Evolutionary conservation across 441 rosid species (phyloP).

Genomic region (Gossypium trilobum): DNA sequence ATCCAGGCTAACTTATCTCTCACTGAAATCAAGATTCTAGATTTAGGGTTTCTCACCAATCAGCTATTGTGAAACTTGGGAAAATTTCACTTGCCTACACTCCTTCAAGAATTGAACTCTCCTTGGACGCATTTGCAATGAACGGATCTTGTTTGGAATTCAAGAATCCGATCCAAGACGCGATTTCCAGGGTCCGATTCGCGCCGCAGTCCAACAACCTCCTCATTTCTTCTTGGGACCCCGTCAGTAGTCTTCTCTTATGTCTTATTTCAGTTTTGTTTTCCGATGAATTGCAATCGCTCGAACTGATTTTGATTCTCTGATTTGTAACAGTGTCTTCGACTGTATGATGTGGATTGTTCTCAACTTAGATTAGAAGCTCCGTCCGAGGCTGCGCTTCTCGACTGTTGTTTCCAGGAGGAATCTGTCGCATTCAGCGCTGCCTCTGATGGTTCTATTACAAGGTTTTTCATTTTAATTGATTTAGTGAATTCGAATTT

Average conservation of each 20-base stretch:
- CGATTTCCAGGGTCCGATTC: constrained; percentile 63
- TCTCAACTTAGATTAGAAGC: constrained; percentile 41
- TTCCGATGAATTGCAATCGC: background rate
- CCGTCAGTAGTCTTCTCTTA: constrained; percentile 34
- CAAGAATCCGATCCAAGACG: constrained; percentile 47
- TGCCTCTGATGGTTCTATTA: constrained; percentile 59
- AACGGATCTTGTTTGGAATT: constrained; percentile 31
- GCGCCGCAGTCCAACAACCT: constrained; percentile 68
- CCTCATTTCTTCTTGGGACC: constrained; percentile 86
- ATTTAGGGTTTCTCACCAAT: background rate
- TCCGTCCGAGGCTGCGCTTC: constrained; percentile 46
- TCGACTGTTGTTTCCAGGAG: constrained; percentile 65
- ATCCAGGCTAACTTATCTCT: background rate
- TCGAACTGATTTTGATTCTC: background rate
- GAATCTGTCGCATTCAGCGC: constrained; percentile 46
- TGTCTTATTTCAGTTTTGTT: background rate
- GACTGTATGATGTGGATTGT: constrained; percentile 63
- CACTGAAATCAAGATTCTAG: background rate
- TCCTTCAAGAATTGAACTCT: background rate
- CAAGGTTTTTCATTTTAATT: constrained; percentile 36
- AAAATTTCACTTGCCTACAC: no score
- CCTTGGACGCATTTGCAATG: constrained; percentile 23
- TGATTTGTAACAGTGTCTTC: constrained; percentile 37
- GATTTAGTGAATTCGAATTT: background rate
- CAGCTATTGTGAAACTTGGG: background rate